These are phyloP conservation scores for Rhizoctonia solani DNA, from an alignment of 1,284 basidiomycete species.

Conservation along the genomic window DNA sequence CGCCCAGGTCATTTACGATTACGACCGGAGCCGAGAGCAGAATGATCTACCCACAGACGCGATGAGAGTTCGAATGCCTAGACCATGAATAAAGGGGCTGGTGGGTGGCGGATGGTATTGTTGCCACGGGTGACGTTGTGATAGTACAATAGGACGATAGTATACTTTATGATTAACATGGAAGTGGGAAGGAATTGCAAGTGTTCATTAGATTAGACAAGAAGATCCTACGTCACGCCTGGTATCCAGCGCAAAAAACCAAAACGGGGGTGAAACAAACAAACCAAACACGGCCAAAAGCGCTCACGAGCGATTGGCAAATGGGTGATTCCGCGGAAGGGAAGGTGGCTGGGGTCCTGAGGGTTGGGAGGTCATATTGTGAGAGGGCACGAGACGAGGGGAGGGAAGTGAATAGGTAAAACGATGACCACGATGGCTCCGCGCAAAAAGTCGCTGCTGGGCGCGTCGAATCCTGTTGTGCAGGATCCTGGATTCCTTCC, in stretches of 20 bases:
- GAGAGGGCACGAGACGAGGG: background rate
- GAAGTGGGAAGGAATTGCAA: no score
- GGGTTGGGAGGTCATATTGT: slow-evolving; percentile 6
- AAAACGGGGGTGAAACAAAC: background rate
- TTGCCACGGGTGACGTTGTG: background rate
- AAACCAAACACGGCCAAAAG: slow-evolving; percentile 10
- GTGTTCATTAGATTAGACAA: no score
- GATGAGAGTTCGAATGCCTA: no score
- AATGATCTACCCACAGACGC: no score
- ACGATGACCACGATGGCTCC: slow-evolving; percentile 22
- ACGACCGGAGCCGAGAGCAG: no score
- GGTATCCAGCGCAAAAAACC: no score
- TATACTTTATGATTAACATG: no score
- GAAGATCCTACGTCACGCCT: no score
- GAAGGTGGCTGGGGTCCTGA: slow-evolving; percentile 1
- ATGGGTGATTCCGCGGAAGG: background rate
- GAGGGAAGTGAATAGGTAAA: background rate
- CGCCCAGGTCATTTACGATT: no score
- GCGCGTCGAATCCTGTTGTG: slow-evolving; percentile 25
- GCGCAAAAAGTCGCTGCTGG: slow-evolving; percentile 38
- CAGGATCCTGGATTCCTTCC: slow-evolving; percentile 23
- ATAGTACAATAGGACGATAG: no score
- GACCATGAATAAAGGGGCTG: no score
- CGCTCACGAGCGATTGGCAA: slow-evolving; percentile 15
- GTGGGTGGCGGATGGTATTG: slow-evolving; percentile 6